These are phyloP conservation scores for Crithidia fasciculata DNA, from an alignment of 208 protist species.

Conservation along the genomic window DNA sequence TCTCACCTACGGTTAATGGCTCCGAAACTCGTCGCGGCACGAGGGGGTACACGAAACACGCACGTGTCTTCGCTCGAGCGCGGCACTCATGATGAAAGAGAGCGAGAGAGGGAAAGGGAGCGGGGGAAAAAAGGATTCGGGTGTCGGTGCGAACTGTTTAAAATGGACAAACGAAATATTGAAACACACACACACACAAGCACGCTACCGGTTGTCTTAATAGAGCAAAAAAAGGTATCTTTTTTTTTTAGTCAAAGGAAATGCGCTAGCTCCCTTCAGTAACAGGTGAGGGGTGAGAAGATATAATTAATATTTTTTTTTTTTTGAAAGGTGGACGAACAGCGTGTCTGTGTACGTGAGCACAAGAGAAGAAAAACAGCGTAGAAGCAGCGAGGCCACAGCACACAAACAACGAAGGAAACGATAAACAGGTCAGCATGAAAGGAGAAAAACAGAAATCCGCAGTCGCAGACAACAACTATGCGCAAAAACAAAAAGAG, in stretches of 20 bases:
- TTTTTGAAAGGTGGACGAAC: no score
- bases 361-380: no score
- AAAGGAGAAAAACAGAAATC: constrained; percentile 6
- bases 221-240: neutral
- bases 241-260: neutral
- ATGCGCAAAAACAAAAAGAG: constrained; percentile 19
- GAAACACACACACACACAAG: no score
- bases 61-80: constrained; percentile 8
- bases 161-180: no score
- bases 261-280: constrained; percentile 8
- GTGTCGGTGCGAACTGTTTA: no score
- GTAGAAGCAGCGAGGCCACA: neutral
- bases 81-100: constrained; percentile 7
- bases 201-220: no score
- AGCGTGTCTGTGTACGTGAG: no score
- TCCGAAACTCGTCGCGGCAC: neutral
- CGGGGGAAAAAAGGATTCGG: neutral
- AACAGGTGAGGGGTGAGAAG: no score
- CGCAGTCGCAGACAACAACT: neutral
- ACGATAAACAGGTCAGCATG: neutral
- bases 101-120: constrained; percentile 13
- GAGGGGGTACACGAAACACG: constrained; percentile 10
- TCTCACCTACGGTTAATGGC: no score
- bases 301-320: no score
- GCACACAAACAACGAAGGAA: neutral